Evolutionary conservation across 495 filamentous ascomycete species (phyloP), one percentile per base, ranked within the genome.

Genomic region (Aspergillus egyptiacus): DNA sequence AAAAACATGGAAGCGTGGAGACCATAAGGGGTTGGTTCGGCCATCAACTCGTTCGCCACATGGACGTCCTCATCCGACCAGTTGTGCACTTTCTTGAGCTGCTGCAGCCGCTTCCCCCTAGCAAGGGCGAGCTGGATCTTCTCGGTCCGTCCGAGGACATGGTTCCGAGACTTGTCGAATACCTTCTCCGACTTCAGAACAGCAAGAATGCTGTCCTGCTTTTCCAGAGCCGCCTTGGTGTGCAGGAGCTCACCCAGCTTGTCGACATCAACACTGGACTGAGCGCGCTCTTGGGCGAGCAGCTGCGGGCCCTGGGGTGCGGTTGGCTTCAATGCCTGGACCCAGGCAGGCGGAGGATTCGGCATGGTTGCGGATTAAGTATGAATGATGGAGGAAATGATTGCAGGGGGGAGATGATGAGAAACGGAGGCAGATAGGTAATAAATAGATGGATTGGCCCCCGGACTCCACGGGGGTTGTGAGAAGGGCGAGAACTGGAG

Each of bases 151-250:
- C 83, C 81, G 46, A 76, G 65, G 42, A 79, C 79, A 63, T 85
- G 82, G 53, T 85, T 86, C 51, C 82, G 77, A 4, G 77, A 79
- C 60, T 85, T 86, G 60, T 85, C 79, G 51, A 86, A 86, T 36
- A 83, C 75, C 54, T 77, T 73, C 40, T 86, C 80, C 0, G 69
- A 51, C 56, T 79, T 63, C 5, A 86, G 70, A 7, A 84, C 63
- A 11, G 70, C 54, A 10, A 86, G 60, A 7, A 86, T 65, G 7
- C 64, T 60, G 5, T 74, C 54, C 56, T 81, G 78, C 22, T 75
- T 68, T 19, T 77, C 65, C 11, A 85, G 60, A 2, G 68, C 61
- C 41, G 82, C 71, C 56, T 74, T 75, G 6, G 78, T 80, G 58
- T 81, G 79, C 8, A 86, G 70, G 34, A 82, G 77, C 25, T 78